Conservation (phyloP, 208 protist genomes). For the Trypanosoma congolense region DNA sequence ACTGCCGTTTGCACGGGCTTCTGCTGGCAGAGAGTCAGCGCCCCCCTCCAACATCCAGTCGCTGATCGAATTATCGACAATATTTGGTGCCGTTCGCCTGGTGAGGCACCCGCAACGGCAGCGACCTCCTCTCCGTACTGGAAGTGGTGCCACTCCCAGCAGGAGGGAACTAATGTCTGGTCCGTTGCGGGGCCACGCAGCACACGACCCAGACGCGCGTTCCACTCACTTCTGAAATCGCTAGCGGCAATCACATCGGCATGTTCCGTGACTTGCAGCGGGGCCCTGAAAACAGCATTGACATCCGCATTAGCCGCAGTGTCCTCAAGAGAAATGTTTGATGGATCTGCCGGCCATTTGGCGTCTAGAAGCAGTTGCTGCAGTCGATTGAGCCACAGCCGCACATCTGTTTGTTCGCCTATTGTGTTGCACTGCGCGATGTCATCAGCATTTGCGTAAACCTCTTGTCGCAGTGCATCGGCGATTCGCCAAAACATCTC, state of each 20-base stretch:
- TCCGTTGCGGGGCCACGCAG: not conserved
- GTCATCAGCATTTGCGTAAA: constrained; percentile 11
- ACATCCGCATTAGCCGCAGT: too few species aligned
- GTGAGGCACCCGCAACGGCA: not conserved
- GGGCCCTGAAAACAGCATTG: not conserved
- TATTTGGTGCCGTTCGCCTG: too few species aligned
- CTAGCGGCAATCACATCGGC: not conserved
- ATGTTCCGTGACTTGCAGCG: not conserved
- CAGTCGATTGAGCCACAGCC: constrained; percentile 67
- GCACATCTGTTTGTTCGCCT: constrained; percentile 35
- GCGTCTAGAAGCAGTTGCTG: constrained; percentile 45
- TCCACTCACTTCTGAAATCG: constrained; percentile 14
- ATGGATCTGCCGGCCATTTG: constrained; percentile 10
- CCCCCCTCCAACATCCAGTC: too few species aligned
- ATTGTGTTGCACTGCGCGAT: not conserved
- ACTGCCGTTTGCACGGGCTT: not conserved
- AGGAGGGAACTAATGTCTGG: not conserved
- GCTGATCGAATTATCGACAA: too few species aligned
- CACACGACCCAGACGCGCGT: constrained; percentile 16
- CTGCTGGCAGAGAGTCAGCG: not conserved
- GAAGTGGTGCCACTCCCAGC: constrained; percentile 26
- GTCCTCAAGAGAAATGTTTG: too few species aligned
- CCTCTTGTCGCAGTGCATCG: constrained; percentile 12
- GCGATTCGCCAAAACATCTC: constrained; percentile 11
- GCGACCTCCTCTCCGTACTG: constrained; percentile 21